Base-by-base conservation (phyloP, 129 eudicot species). In the Logfia minima region DNA sequence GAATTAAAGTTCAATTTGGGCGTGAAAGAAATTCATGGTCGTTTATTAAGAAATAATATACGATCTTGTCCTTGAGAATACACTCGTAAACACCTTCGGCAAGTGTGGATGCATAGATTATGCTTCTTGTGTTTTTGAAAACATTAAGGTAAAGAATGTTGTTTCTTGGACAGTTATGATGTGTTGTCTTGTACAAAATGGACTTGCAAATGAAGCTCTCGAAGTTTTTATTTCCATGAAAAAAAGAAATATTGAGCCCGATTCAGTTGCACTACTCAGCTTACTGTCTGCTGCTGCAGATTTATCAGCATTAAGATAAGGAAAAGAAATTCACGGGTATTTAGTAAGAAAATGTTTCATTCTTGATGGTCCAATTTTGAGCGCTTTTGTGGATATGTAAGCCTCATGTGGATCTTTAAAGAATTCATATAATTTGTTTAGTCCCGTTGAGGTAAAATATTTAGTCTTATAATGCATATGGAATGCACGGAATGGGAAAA, bases 131-230 rank as follows among this genome's bases (percentile, higher is more conserved):
- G 59, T 80, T 76, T 93, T 90, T 62, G 63, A 76, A 53, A 51
- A 22, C 14, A 83, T 87, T 21, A 43, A 81, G 75, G 76, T 61
- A 72, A 89, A 89, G 76, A 84, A 89, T 75, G 80, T 89, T 55
- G 90, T 93, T 28, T 87, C 98, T 66, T 93, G 95, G 92, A 93
- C 97, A 11, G 87, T 86, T 85, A 84, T 90, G 91, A 85, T 93
- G 63, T 59, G 83, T 68, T 83, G 86, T 81, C 87, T 85, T 71
- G 85, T 77, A 28, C 77, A 81, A 28, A 83, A 84, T 71, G 86
- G 87, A 37, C 86, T 80, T 70, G 86, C 87, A 56, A 70, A 81
- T 51, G 88, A 89, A 75, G 98, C 93, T 64, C 84, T 93, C 58
- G 67, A 74, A 8, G 84, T 87, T 71, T 87, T 88, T 76, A 35